phyloP scores from a whole-genome alignment of 805 yeast species.

The Wickerhamomyces bovis region DNA sequence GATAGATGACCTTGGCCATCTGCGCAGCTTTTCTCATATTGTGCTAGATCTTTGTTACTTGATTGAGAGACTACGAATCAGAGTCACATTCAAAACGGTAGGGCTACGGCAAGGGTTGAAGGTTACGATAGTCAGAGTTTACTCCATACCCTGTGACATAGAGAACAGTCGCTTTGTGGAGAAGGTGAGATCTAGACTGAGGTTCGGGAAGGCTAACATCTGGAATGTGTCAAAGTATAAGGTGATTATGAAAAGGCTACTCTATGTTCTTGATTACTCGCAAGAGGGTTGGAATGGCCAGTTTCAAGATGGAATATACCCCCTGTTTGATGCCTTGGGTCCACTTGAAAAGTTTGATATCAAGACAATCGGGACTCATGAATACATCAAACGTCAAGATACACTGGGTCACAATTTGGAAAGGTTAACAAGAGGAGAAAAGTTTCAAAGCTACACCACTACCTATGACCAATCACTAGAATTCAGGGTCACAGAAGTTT shows the following conservation, averaged over 20 bases:
- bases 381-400: conserved; percentile 5
- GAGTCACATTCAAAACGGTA: conserved; percentile 38
- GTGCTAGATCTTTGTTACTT: conserved; percentile 39
- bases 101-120: background rate
- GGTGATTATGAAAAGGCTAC: conserved; percentile 29
- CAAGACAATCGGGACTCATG: conserved; percentile 10
- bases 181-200: conserved; percentile 29
- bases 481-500: conserved; percentile 9
- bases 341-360: conserved; percentile 13
- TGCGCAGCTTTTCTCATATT: conserved; percentile 18
- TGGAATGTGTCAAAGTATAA: conserved; percentile 32
- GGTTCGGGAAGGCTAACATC: conserved; percentile 28
- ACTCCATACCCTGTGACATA: conserved; percentile 41
- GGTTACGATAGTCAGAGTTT: conserved; percentile 36
- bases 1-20: conserved; percentile 3
- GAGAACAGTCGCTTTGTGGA: conserved; percentile 27
- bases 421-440: conserved; percentile 28
- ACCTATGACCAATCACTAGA: conserved; percentile 5
- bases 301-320: conserved; percentile 2
- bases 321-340: conserved; percentile 15
- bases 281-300: conserved; percentile 28
- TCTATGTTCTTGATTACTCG: conserved; percentile 39
- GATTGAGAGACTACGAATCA: conserved; percentile 28
- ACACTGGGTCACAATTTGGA: conserved; percentile 26
- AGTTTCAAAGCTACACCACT: conserved; percentile 7